phyloP scores from a whole-genome alignment of 2,329 filamentous ascomycete species.

The Arthrocladium fulminans region DNA sequence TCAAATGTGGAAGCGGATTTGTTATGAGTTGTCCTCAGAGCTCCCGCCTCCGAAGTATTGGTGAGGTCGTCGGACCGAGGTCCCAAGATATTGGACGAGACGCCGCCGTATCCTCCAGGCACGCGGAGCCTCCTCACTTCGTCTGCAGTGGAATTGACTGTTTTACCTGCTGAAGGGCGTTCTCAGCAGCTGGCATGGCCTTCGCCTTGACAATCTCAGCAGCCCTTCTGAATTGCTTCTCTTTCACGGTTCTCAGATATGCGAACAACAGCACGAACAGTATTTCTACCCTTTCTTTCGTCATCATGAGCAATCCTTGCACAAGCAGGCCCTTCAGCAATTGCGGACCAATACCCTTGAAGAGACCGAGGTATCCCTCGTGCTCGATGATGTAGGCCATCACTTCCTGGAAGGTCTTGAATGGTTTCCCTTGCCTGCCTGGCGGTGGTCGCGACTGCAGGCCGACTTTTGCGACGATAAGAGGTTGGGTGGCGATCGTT shows the following conservation, averaged over 20 bases:
- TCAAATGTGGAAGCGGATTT: no score
- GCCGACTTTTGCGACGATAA: constrained; percentile 96
- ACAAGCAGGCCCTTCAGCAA: constrained; percentile 87
- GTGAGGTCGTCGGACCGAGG: no score
- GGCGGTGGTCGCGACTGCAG: constrained; percentile 88
- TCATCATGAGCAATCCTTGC: constrained; percentile 97
- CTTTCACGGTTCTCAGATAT: constrained; percentile 63
- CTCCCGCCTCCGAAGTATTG: no score
- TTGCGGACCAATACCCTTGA: constrained; percentile 94
- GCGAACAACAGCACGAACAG: constrained; percentile 78
- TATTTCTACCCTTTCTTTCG: constrained; percentile 91
- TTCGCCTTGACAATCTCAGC: constrained; percentile 36
- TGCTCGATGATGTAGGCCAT: constrained; percentile 89
- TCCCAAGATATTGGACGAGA: no score
- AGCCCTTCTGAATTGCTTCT: constrained; percentile 60
- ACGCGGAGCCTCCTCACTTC: no score
- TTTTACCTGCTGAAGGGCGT: constrained; percentile 43
- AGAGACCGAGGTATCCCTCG: constrained; percentile 73
- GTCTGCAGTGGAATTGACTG: constrained; percentile 39
- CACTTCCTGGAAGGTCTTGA: constrained; percentile 87
- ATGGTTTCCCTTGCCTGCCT: constrained; percentile 74
- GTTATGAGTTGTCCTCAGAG: no score
- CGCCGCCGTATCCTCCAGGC: no score
- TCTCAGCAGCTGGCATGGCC: constrained; percentile 15
- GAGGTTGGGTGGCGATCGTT: constrained; percentile 82